Evolutionary conservation across 176 grass and related monocot species (phyloP).

Genomic region (Oryza meridionalis): DNA sequence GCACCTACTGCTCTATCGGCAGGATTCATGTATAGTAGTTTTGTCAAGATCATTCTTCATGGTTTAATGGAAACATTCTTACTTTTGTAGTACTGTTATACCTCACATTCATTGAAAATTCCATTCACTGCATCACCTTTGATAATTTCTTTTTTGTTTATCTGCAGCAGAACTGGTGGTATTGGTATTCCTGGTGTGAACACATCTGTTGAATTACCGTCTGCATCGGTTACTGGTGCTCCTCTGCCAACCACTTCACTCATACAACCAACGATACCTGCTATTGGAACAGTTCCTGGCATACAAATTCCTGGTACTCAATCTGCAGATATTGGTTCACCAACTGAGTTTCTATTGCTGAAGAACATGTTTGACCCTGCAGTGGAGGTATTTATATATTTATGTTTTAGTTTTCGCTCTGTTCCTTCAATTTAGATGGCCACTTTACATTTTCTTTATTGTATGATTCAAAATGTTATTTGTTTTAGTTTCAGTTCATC

Average conservation of each 20-base stretch:
- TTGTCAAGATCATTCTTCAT: constrained; percentile 2
- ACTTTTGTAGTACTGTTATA: not conserved
- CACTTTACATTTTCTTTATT: constrained; percentile 13
- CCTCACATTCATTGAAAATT: not conserved
- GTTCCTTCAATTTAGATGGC: not conserved
- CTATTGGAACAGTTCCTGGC: constrained; percentile 53
- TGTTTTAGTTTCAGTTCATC: not conserved
- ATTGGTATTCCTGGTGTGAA: constrained; percentile 46
- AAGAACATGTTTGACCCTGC: constrained; percentile 98
- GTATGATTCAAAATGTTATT: not conserved
- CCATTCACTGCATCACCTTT: not conserved
- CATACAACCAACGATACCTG: constrained; percentile 57
- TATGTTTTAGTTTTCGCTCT: constrained; percentile 5
- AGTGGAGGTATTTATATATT: constrained; percentile 60
- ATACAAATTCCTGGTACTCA: constrained; percentile 55
- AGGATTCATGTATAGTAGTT: too few species aligned
- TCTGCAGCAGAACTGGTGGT: constrained; percentile 68
- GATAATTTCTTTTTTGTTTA: constrained; percentile 27
- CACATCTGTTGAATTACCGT: constrained; percentile 48
- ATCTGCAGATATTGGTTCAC: constrained; percentile 45
- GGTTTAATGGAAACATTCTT: constrained; percentile 9
- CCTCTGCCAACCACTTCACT: constrained; percentile 48
- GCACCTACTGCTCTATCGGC: too few species aligned
- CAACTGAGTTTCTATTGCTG: constrained; percentile 80
- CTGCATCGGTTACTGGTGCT: constrained; percentile 65